Percentiles rank a stretch among this genome's conserved stretches.
Evolutionary conservation across 495 filamentous ascomycete species (phyloP).

Genomic region (Physcia stellaris): DNA sequence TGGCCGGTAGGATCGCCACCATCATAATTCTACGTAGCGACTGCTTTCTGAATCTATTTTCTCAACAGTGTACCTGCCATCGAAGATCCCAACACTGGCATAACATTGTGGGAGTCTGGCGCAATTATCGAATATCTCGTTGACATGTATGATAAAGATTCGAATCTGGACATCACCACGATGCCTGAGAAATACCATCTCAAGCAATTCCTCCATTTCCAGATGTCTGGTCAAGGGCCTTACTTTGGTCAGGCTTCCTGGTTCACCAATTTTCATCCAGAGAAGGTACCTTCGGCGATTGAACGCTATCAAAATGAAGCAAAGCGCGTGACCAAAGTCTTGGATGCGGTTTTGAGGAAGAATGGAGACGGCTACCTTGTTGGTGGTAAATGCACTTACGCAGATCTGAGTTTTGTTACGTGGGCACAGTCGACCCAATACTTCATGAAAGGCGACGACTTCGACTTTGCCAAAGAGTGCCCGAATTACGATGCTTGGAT

Average conservation of each 20-base stretch:
- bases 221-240: constrained; percentile 33
- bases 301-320: constrained; percentile 32
- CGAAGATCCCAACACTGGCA: constrained; percentile 42
- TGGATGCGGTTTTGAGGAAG: constrained; percentile 18
- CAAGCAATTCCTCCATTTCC: constrained; percentile 31
- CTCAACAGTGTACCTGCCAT: constrained; percentile 30
- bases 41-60: no score
- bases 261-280: constrained; percentile 25
- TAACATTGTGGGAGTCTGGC: constrained; percentile 48
- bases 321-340: constrained; percentile 25
- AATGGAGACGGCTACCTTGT: constrained; percentile 12
- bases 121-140: constrained; percentile 51
- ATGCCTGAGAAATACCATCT: constrained; percentile 32
- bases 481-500: not conserved
- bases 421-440: constrained; percentile 11
- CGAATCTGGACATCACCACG: constrained; percentile 21
- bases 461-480: not conserved
- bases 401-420: constrained; percentile 19
- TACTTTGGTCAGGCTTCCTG: constrained; percentile 33
- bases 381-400: constrained; percentile 19
- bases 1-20: constrained; percentile 34
- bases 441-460: not conserved
- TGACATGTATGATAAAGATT: constrained; percentile 40
- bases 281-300: constrained; percentile 25
- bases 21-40: no score